phyloP scores from a whole-genome alignment of 768 basidiomycete species.

The Boletus rubroflammeus region DNA sequence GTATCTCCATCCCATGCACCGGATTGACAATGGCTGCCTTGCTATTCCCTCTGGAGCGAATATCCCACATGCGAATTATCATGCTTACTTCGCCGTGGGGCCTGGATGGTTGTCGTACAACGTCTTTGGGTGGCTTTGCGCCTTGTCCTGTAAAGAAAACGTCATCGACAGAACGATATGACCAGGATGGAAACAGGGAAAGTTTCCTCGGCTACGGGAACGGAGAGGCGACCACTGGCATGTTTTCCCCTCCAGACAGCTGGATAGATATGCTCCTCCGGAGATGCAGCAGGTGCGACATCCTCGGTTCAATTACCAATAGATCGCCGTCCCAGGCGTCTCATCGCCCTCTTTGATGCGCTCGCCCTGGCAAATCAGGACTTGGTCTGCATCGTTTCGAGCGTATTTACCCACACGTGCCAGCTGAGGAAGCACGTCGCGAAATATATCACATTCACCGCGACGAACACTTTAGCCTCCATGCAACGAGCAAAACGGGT shows the following conservation, averaged over 20 bases:
- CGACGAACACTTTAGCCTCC: background rate
- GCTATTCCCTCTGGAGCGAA: background rate
- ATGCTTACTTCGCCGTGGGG: background rate
- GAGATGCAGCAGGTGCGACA: background rate
- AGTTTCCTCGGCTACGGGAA: background rate
- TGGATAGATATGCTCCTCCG: background rate
- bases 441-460: conserved; percentile 2
- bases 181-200: background rate
- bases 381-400: background rate
- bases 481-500: background rate
- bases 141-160: background rate
- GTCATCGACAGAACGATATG: background rate
- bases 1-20: background rate
- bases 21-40: background rate
- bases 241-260: conserved; percentile 5
- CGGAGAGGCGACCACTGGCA: conserved; percentile 4
- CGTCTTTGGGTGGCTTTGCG: background rate
- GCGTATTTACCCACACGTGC: background rate
- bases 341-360: background rate
- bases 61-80: background rate
- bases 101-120: background rate
- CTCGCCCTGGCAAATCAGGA: background rate
- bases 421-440: background rate
- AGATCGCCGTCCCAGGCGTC: background rate
- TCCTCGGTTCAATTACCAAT: background rate